phyloP scores from a whole-genome alignment of 2,329 filamentous ascomycete genomes.

The Chaetomiaceae sp. region DNA sequence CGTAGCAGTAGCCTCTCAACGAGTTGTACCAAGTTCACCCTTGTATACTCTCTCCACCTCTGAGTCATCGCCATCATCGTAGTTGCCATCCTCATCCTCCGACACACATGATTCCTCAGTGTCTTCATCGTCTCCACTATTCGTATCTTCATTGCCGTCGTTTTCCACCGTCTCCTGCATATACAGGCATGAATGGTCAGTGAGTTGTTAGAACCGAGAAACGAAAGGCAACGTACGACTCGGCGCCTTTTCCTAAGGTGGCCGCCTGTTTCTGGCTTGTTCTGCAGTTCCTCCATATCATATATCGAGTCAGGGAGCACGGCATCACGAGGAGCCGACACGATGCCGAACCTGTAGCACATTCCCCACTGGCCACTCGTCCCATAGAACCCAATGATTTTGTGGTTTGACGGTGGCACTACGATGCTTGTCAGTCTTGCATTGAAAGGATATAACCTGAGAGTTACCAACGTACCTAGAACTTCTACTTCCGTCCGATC shows the following conservation, averaged over 20 bases:
- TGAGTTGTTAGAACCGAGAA: too few relatives aligned
- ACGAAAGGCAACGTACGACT: too few relatives aligned
- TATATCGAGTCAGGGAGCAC: conserved; percentile 38
- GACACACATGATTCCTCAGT: too few relatives aligned
- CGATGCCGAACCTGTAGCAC: conserved; percentile 42
- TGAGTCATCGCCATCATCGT: too few relatives aligned
- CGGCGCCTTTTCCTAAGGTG: conserved; percentile 7
- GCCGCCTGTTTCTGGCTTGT: conserved; percentile 21
- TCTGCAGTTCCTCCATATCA: conserved; percentile 39
- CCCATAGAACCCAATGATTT: conserved; percentile 44
- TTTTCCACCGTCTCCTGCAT: too few relatives aligned
- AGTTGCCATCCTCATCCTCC: too few relatives aligned
- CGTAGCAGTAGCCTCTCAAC: too few relatives aligned
- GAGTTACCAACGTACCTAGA: conserved; percentile 9
- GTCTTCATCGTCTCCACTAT: too few relatives aligned
- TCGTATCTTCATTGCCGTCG: too few relatives aligned
- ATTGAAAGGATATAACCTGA: not conserved
- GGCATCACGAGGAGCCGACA: conserved; percentile 38
- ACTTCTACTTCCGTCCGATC: not conserved
- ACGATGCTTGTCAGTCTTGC: conserved; percentile 2
- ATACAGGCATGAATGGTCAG: too few relatives aligned
- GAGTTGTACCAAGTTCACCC: too few relatives aligned
- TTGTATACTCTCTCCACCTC: too few relatives aligned
- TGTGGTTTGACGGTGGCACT: conserved; percentile 27
- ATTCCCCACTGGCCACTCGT: conserved; percentile 28